Conservation (phyloP, 2,329 filamentous ascomycete species). For the Albifimbria verrucaria region DNA sequence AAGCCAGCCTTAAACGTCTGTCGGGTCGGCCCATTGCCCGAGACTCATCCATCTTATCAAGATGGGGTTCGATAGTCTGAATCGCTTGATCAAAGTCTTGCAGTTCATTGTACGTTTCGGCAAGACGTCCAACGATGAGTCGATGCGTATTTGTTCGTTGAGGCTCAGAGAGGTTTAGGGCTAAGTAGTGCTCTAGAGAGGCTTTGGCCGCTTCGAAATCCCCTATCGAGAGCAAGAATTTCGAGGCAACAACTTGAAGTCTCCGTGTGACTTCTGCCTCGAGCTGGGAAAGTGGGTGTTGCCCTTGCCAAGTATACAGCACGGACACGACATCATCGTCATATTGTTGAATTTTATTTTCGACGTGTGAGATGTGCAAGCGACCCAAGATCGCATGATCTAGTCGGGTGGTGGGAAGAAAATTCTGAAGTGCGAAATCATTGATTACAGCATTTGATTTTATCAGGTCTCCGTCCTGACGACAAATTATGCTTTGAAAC, state of each 20-base stretch:
- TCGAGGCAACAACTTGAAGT: constrained; percentile 27
- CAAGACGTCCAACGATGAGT: constrained; percentile 22
- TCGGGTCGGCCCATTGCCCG: constrained; percentile 17
- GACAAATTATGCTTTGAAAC: constrained; percentile 27
- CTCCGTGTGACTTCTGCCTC: constrained; percentile 30
- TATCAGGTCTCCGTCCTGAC: constrained; percentile 21
- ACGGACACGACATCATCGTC: constrained; percentile 22
- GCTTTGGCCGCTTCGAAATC: constrained; percentile 24
- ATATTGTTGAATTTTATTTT: constrained; percentile 30
- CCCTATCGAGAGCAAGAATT: constrained; percentile 29
- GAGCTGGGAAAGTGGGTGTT: constrained; percentile 23
- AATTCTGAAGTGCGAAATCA: constrained; percentile 17
- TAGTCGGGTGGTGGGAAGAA: constrained; percentile 13
- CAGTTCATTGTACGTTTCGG: constrained; percentile 26
- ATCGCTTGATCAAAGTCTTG: constrained; percentile 17
- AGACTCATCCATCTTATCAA: constrained; percentile 11
- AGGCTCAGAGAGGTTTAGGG: constrained; percentile 19
- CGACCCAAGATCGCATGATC: constrained; percentile 27
- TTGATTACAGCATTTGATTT: constrained; percentile 20
- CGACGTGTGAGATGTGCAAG: constrained; percentile 29
- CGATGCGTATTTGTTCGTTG: constrained; percentile 21
- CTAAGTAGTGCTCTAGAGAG: constrained; percentile 27
- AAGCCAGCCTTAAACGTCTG: constrained; percentile 19
- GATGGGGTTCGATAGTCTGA: constrained; percentile 17
- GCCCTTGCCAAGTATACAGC: constrained; percentile 28